Evolutionary conservation across 2,329 filamentous ascomycete species (phyloP).

Genomic region (Aureobasidium sp.): DNA sequence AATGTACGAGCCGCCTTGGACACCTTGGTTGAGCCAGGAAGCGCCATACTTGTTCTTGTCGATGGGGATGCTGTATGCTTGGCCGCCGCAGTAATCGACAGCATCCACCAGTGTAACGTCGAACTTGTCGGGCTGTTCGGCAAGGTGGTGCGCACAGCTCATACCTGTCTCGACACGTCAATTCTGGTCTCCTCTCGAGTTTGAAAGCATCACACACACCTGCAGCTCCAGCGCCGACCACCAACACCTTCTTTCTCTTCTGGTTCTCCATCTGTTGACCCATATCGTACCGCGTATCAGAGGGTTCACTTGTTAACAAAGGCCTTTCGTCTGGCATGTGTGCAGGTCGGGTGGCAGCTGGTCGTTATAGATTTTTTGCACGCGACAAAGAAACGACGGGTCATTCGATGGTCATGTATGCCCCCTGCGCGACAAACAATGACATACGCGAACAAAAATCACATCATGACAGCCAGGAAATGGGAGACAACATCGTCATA

Average conservation of each 20-base stretch:
- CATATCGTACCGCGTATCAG: constrained; percentile 32
- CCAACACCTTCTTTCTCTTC: constrained; percentile 45
- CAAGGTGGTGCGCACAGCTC: constrained; percentile 61
- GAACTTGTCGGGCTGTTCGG: constrained; percentile 59
- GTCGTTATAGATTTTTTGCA: background rate
- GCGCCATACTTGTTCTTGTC: constrained; percentile 52
- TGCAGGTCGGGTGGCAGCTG: background rate
- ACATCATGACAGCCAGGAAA: constrained; percentile 9
- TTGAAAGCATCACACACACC: constrained; percentile 43
- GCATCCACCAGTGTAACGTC: constrained; percentile 57
- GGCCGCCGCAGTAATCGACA: constrained; percentile 53
- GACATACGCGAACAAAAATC: background rate
- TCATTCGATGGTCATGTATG: background rate
- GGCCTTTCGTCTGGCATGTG: constrained; percentile 16
- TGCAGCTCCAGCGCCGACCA: constrained; percentile 57
- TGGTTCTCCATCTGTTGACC: constrained; percentile 30
- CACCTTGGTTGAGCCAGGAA: constrained; percentile 55
- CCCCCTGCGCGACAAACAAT: background rate
- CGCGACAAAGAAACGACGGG: background rate
- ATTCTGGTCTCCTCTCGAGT: background rate
- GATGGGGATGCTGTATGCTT: constrained; percentile 52
- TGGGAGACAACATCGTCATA: constrained; percentile 9
- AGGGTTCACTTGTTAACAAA: constrained; percentile 19
- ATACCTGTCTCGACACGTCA: constrained; percentile 33
- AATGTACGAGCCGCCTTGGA: constrained; percentile 58